Evolutionary conservation across 345 rosid genomes (phyloP).

Genomic region (Tarenaya hassleriana): DNA sequence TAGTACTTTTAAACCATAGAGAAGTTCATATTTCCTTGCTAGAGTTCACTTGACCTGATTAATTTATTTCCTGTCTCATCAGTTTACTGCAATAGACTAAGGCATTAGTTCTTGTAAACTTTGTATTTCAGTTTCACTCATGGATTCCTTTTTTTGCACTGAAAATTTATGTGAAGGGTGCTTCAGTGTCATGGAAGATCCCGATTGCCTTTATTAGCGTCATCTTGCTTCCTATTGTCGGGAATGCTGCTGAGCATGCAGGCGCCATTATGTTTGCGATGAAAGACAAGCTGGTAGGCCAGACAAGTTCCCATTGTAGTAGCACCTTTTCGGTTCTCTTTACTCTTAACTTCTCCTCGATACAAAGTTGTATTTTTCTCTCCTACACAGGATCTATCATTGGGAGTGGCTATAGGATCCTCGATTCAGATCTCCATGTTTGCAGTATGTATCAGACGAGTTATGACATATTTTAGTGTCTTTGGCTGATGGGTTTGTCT

Average conservation of each 20-base stretch:
- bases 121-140: slow-evolving; percentile 8
- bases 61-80: background rate
- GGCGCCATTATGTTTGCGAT: slow-evolving; percentile 94
- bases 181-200: slow-evolving; percentile 65
- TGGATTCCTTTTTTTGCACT: slow-evolving; percentile 15
- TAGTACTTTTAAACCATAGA: background rate
- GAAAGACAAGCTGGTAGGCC: slow-evolving; percentile 88
- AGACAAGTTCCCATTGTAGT: slow-evolving; percentile 12
- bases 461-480: slow-evolving; percentile 8
- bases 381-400: slow-evolving; percentile 64
- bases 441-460: slow-evolving; percentile 49
- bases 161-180: slow-evolving; percentile 44
- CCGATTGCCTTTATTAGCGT: slow-evolving; percentile 88
- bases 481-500: slow-evolving; percentile 12
- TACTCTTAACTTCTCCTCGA: background rate
- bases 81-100: background rate
- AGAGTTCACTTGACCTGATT: slow-evolving; percentile 5
- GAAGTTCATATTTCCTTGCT: background rate
- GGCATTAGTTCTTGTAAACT: background rate
- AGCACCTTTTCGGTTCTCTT: slow-evolving; percentile 13
- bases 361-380: background rate
- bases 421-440: slow-evolving; percentile 96
- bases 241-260: slow-evolving; percentile 96
- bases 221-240: slow-evolving; percentile 92
- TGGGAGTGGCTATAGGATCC: slow-evolving; percentile 98